Percentiles rank a stretch among this genome's conserved stretches.
Conservation (phyloP, 2,329 filamentous ascomycete genomes). For the Paraphaeosphaeria sporulosa region DNA sequence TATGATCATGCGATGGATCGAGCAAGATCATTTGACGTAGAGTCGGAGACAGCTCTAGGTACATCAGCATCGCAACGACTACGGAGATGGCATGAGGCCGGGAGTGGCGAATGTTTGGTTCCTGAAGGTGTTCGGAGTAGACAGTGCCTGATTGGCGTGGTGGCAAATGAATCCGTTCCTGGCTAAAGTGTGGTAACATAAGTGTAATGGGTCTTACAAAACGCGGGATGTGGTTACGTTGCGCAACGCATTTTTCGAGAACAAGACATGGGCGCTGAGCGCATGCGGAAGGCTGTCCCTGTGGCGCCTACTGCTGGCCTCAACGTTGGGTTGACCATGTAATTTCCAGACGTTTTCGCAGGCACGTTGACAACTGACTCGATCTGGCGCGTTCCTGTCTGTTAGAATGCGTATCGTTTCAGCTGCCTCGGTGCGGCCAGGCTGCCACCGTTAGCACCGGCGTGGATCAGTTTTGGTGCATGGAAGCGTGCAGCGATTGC, state of each 20-base stretch:
- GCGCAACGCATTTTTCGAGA: slow-evolving; percentile 12
- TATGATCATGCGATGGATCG: neutral
- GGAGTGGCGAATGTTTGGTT: neutral
- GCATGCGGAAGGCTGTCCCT: slow-evolving; percentile 14
- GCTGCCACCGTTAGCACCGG: too few relatives aligned
- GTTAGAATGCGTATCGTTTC: slow-evolving; percentile 26
- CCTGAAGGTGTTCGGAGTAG: neutral
- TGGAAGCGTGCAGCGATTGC: slow-evolving; percentile 5
- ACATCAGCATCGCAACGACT: neutral
- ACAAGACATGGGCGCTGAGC: slow-evolving; percentile 5
- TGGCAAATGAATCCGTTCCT: slow-evolving; percentile 6
- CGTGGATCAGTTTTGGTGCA: slow-evolving; percentile 19
- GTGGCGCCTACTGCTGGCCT: slow-evolving; percentile 24
- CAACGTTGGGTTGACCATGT: slow-evolving; percentile 26
- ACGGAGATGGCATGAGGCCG: neutral
- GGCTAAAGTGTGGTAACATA: slow-evolving; percentile 4
- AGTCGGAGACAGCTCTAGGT: neutral
- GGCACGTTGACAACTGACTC: slow-evolving; percentile 22
- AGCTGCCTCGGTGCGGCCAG: slow-evolving; percentile 18
- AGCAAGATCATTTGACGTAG: too few relatives aligned
- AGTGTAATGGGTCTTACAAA: slow-evolving; percentile 35
- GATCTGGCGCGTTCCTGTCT: slow-evolving; percentile 26
- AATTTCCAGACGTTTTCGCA: slow-evolving; percentile 5
- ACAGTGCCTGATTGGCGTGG: slow-evolving; percentile 1
- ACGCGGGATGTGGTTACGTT: slow-evolving; percentile 37